These are phyloP conservation scores for Parietichytrium sp. DNA, from an alignment of 108 stramenopile species.

Conservation along the genomic window DNA sequence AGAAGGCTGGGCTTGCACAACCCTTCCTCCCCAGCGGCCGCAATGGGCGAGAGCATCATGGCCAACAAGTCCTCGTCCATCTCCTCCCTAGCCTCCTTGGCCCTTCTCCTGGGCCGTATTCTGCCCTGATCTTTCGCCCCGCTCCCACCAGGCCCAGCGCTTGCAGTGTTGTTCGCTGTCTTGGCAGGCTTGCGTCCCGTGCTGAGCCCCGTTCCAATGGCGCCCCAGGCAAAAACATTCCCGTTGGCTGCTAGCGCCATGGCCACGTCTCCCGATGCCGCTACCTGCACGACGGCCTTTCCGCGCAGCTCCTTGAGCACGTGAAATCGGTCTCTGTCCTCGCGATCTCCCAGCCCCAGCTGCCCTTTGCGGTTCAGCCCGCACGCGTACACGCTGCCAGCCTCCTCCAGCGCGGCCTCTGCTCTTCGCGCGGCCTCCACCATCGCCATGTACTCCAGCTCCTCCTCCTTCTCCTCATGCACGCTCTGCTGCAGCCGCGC, in stretches of 20 bases:
- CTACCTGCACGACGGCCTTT: constrained; percentile 56
- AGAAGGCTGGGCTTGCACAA: constrained; percentile 62
- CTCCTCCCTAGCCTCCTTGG: background rate
- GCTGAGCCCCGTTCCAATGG: constrained; percentile 61
- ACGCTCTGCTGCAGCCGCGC: constrained; percentile 59
- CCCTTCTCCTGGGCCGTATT: constrained; percentile 41
- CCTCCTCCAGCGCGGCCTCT: constrained; percentile 68
- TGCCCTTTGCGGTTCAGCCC: constrained; percentile 67
- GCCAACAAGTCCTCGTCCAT: background rate
- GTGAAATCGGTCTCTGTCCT: constrained; percentile 57
- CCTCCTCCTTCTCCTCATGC: constrained; percentile 61
- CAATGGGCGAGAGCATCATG: background rate
- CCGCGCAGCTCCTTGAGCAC: constrained; percentile 62
- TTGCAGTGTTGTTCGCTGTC: constrained; percentile 58
- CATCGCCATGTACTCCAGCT: constrained; percentile 59
- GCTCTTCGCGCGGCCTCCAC: constrained; percentile 62
- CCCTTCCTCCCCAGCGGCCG: background rate
- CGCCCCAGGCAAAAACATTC: constrained; percentile 74
- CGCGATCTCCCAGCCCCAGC: constrained; percentile 68
- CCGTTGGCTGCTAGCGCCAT: constrained; percentile 70
- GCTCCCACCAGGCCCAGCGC: constrained; percentile 24
- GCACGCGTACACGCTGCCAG: constrained; percentile 65
- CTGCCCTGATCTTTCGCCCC: background rate
- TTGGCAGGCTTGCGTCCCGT: too few species aligned
- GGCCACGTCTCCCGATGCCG: constrained; percentile 54